phyloP scores from a whole-genome alignment of 495 filamentous ascomycete genomes.

The Umbilicaria muhlenbergii region DNA sequence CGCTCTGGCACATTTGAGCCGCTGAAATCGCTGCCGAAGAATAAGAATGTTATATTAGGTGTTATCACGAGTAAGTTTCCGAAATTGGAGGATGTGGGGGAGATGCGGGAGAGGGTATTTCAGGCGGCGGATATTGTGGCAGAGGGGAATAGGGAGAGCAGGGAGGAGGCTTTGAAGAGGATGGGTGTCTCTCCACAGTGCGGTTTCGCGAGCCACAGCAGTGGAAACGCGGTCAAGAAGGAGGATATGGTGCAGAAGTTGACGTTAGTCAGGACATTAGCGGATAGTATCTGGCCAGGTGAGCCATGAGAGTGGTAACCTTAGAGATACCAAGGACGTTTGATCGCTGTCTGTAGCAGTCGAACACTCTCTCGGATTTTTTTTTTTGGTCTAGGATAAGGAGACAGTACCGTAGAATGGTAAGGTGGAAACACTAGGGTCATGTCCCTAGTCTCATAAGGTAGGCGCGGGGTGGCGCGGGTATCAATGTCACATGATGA shows the following conservation, averaged over 20 bases:
- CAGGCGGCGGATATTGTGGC: slow-evolving; percentile 59
- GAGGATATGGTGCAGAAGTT: slow-evolving; percentile 60
- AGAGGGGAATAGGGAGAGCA: slow-evolving; percentile 43
- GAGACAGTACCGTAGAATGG: too few species aligned
- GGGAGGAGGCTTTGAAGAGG: slow-evolving; percentile 51
- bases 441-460: too few species aligned
- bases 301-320: slow-evolving; percentile 27
- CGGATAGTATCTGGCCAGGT: slow-evolving; percentile 56
- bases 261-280: slow-evolving; percentile 48
- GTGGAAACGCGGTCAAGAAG: slow-evolving; percentile 46
- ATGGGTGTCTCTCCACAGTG: slow-evolving; percentile 64
- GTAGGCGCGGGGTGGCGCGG: too few species aligned
- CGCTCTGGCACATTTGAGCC: slow-evolving; percentile 68
- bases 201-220: slow-evolving; percentile 60
- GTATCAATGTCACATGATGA: too few species aligned
- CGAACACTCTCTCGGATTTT: too few species aligned
- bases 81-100: slow-evolving; percentile 56
- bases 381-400: too few species aligned
- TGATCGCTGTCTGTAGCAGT: too few species aligned
- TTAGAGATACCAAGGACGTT: too few species aligned
- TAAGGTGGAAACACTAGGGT: too few species aligned
- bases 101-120: slow-evolving; percentile 51
- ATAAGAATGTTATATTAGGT: slow-evolving; percentile 65
- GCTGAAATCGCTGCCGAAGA: slow-evolving; percentile 49
- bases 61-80: slow-evolving; percentile 61